phyloP scores from a whole-genome alignment of 2,329 filamentous ascomycete species.

The Penicillium sp. region DNA sequence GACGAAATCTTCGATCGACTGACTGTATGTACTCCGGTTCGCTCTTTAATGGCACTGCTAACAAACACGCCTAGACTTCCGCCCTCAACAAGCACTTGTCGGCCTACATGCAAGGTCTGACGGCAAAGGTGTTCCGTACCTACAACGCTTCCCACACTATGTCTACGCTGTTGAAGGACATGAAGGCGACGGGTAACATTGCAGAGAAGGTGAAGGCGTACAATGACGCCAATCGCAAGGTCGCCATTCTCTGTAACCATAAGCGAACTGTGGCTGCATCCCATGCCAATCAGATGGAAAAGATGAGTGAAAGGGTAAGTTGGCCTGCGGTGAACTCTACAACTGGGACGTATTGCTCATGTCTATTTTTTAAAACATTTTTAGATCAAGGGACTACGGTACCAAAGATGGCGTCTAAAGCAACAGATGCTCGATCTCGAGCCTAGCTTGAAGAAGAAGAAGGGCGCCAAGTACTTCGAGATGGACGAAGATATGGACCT shows the following conservation, averaged over 20 bases:
- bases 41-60: conserved; percentile 27
- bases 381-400: conserved; percentile 79
- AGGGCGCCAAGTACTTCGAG: conserved; percentile 75
- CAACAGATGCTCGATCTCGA: conserved; percentile 92
- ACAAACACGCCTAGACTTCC: conserved; percentile 56
- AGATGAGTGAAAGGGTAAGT: conserved; percentile 67
- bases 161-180: conserved; percentile 69
- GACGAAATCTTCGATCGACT: conserved; percentile 95
- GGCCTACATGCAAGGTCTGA: conserved; percentile 90
- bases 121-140: conserved; percentile 98
- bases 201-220: conserved; percentile 90
- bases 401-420: conserved; percentile 91
- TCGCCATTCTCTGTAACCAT: conserved; percentile 97
- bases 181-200: conserved; percentile 57
- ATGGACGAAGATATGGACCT: conserved; percentile 70
- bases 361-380: too few relatives aligned
- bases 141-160: conserved; percentile 98
- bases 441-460: conserved; percentile 67
- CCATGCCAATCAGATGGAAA: conserved; percentile 88
- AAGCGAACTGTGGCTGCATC: conserved; percentile 86
- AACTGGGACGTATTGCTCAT: too few relatives aligned
- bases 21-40: conserved; percentile 44
- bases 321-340: too few relatives aligned
- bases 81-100: conserved; percentile 92
- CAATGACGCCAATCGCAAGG: conserved; percentile 92